These are phyloP conservation scores for Cladosporium sp. DNA, from an alignment of 2,329 filamentous ascomycete species.

Conservation along the genomic window DNA sequence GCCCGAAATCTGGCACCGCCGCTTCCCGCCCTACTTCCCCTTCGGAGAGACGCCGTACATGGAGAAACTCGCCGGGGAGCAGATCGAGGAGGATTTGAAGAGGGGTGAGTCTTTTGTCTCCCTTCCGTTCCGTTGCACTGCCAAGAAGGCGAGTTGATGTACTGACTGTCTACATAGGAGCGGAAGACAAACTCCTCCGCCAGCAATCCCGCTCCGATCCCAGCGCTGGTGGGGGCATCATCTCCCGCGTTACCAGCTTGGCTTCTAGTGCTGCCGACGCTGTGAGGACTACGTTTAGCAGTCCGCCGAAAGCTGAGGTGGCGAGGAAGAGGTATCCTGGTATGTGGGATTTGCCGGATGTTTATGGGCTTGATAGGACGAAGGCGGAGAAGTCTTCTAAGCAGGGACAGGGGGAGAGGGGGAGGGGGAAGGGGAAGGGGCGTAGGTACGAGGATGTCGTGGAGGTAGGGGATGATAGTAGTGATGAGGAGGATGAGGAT, in stretches of 20 bases:
- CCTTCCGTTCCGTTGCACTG: no score
- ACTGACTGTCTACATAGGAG: no score
- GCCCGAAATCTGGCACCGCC: constrained; percentile 27
- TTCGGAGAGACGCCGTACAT: constrained; percentile 31
- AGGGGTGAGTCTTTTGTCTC: constrained; percentile 19
- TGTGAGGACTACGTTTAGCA: background rate
- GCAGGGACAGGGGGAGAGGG: no score
- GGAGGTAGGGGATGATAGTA: no score
- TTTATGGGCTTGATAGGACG: background rate
- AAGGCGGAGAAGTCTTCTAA: no score
- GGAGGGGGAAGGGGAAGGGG: no score
- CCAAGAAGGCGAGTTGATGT: no score
- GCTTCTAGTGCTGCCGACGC: background rate
- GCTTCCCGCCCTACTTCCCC: constrained; percentile 27
- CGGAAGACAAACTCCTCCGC: no score
- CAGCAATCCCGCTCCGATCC: no score
- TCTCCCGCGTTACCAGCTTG: background rate
- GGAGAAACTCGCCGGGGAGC: constrained; percentile 23
- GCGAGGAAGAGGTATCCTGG: background rate
- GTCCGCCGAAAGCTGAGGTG: background rate
- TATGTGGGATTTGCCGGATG: constrained; percentile 1
- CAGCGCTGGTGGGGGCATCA: background rate
- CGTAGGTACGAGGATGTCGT: no score
- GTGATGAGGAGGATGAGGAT: background rate
- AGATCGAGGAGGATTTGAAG: constrained; percentile 27